Evolutionary conservation across 2,329 filamentous ascomycete genomes (phyloP).

Genomic region (Thelonectria rubi): DNA sequence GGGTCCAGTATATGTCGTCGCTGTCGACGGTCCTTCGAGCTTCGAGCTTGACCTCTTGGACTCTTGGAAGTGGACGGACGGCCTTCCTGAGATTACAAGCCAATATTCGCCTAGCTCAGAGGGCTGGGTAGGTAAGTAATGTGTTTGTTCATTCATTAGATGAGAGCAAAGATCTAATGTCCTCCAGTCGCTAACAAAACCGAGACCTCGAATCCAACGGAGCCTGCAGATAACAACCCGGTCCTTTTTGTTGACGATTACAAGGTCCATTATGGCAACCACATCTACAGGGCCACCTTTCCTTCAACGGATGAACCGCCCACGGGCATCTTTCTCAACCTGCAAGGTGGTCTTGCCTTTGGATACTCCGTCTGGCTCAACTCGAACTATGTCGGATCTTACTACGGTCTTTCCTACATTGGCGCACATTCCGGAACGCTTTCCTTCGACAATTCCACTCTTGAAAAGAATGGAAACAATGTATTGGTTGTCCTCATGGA

Average conservation of each 20-base stretch:
- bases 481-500: conserved; percentile 66
- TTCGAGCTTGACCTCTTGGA: conserved; percentile 52
- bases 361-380: conserved; percentile 68
- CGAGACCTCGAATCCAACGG: conserved; percentile 57
- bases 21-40: conserved; percentile 39
- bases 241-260: conserved; percentile 68
- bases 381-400: conserved; percentile 63
- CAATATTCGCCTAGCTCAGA: conserved; percentile 54
- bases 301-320: conserved; percentile 47
- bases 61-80: conserved; percentile 58
- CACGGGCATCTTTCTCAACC: conserved; percentile 57
- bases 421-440: conserved; percentile 52
- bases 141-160: fast-evolving
- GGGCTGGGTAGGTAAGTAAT: conserved; percentile 53
- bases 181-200: conserved; percentile 55
- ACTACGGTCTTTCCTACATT: conserved; percentile 57
- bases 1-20: conserved; percentile 42
- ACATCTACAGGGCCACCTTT: conserved; percentile 64
- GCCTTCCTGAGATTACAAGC: conserved; percentile 56
- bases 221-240: conserved; percentile 60
- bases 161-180: too few relatives aligned
- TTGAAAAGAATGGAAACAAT: conserved; percentile 53
- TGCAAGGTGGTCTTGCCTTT: conserved; percentile 64
- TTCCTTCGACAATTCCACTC: conserved; percentile 59
- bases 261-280: conserved; percentile 61